phyloP scores from a whole-genome alignment of 768 basidiomycete genomes.

The Candolleomyces aberdarensis region DNA sequence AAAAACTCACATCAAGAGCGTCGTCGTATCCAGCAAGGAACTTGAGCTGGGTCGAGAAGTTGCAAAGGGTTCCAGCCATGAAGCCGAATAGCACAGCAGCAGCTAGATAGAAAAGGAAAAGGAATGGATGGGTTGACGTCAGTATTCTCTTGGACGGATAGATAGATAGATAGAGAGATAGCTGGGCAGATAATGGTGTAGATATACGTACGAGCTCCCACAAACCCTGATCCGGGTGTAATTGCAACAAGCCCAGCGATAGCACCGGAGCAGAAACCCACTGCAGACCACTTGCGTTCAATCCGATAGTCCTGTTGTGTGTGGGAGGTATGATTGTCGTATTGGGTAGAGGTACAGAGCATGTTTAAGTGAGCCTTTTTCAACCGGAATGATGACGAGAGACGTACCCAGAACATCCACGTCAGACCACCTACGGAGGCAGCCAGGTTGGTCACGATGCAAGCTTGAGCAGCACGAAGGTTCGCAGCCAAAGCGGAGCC shows the following conservation, averaged over 20 bases:
- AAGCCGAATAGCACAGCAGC: slow-evolving; percentile 87
- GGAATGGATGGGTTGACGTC: no score
- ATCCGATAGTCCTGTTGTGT: slow-evolving; percentile 76
- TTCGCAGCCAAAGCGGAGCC: slow-evolving; percentile 89
- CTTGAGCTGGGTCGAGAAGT: slow-evolving; percentile 94
- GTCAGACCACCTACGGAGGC: slow-evolving; percentile 83
- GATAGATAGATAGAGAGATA: no score
- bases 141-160: no score
- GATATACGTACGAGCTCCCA: slow-evolving; percentile 56
- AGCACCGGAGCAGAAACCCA: slow-evolving; percentile 95
- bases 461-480: slow-evolving; percentile 81
- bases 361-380: no score
- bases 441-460: slow-evolving; percentile 91
- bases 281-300: slow-evolving; percentile 89
- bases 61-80: slow-evolving; percentile 80
- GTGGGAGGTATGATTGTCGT: no score
- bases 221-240: slow-evolving; percentile 81
- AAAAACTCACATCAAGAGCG: slow-evolving; percentile 63
- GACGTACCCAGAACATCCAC: slow-evolving; percentile 84
- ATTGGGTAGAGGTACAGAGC: no score
- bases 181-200: no score
- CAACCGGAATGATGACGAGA: background rate
- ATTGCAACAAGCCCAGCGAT: slow-evolving; percentile 89
- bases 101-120: slow-evolving; percentile 32
- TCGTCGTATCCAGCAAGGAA: slow-evolving; percentile 76